These are phyloP conservation scores for Phytophthora cajani DNA, from an alignment of 352 stramenopile genomes.

Conservation along the genomic window DNA sequence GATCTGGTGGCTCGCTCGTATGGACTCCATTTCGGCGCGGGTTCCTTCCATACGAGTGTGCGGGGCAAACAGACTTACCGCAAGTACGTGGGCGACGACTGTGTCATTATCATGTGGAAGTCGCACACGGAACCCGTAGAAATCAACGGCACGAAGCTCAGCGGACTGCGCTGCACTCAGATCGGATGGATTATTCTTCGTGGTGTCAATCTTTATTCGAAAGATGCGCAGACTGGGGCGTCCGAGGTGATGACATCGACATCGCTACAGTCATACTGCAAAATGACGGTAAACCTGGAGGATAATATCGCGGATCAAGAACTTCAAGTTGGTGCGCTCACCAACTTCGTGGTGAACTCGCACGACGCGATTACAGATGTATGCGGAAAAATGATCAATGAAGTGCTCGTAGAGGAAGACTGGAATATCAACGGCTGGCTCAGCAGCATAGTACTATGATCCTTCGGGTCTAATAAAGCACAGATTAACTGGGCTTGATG, in stretches of 20 bases:
- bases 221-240: conserved; percentile 2
- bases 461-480: not conserved
- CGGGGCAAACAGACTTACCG: conserved; percentile 56
- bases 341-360: conserved; percentile 53
- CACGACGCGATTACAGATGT: conserved; percentile 42
- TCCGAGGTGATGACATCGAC: conserved; percentile 35
- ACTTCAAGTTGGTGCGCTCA: conserved; percentile 45
- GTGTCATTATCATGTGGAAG: conserved; percentile 54
- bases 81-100: conserved; percentile 43
- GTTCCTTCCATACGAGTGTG: conserved; percentile 40
- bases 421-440: conserved; percentile 48
- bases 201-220: conserved; percentile 9
- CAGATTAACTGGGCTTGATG: too few relatives aligned
- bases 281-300: conserved; percentile 53
- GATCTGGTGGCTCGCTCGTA: conserved; percentile 41
- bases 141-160: conserved; percentile 41
- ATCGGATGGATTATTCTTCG: conserved; percentile 40
- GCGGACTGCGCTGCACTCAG: conserved; percentile 41
- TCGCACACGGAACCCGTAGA: conserved; percentile 54
- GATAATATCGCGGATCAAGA: conserved; percentile 59
- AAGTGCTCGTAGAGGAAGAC: conserved; percentile 53
- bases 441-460: conserved; percentile 21
- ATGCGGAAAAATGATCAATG: conserved; percentile 40
- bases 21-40: conserved; percentile 31
- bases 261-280: conserved; percentile 61